A percentile compares a stretch with the other conserved stretches of the same genome.
These are phyloP conservation scores for Aureobasidium uvarum DNA, from an alignment of 2,329 filamentous ascomycete species.

Conservation along the genomic window DNA sequence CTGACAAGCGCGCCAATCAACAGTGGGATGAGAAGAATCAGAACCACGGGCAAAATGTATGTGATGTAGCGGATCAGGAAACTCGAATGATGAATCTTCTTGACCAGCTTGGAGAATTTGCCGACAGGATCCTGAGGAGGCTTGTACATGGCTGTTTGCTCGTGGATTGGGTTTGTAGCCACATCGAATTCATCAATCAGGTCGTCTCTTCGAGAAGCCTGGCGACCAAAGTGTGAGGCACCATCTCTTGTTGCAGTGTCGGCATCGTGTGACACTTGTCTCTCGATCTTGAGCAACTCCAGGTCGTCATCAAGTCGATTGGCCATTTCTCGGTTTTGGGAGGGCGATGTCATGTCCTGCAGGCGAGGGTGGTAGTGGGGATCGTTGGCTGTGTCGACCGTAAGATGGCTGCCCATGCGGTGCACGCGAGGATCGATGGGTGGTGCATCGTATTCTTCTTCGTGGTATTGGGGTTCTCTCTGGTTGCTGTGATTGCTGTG, in stretches of 20 bases:
- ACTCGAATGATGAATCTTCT: conserved; percentile 63
- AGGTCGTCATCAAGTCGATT: conserved; percentile 65
- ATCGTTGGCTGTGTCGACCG: conserved; percentile 48
- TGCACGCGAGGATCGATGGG: conserved; percentile 8
- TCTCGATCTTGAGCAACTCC: conserved; percentile 63
- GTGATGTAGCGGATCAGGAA: conserved; percentile 67
- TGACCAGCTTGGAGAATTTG: conserved; percentile 62
- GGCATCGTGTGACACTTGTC: conserved; percentile 52
- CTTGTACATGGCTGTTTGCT: conserved; percentile 63
- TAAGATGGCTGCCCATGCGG: conserved; percentile 45
- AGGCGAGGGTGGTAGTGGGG: conserved; percentile 34
- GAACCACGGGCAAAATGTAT: conserved; percentile 65
- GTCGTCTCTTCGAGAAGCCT: conserved; percentile 54
- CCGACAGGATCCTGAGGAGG: conserved; percentile 63
- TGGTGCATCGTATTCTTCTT: conserved; percentile 13
- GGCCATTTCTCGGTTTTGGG: conserved; percentile 58
- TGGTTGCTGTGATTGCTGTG: conserved; percentile 27
- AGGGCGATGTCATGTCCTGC: conserved; percentile 47
- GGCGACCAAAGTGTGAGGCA: conserved; percentile 50
- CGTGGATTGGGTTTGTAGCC: conserved; percentile 67
- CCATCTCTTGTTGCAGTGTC: conserved; percentile 41
- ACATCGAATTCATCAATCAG: conserved; percentile 65
- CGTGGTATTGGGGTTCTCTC: conserved; percentile 4
- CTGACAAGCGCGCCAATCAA: conserved; percentile 61
- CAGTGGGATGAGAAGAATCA: conserved; percentile 66